Base-by-base conservation (phyloP, 805 yeast species). In the Kodamaea jinghongensis region DNA sequence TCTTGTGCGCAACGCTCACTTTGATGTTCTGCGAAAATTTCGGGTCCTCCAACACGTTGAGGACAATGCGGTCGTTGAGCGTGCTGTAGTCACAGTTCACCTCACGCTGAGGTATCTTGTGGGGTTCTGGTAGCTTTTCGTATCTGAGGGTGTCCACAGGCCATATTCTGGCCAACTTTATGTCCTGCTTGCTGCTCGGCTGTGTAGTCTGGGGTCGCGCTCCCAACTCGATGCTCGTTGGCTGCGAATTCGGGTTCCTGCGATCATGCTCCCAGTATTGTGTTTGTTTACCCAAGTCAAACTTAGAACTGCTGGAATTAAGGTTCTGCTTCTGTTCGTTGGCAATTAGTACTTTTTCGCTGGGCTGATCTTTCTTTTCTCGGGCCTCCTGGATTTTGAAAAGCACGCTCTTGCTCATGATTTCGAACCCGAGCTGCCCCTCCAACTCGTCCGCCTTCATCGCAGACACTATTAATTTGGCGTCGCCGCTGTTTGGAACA, bases 401-500 rank as follows among this genome's bases (percentile, higher is more conserved):
- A 27, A 47, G 38, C 12, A 47, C 31, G 12, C 44, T 31, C 41
- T 47, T 47, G 45, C 48, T 38, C 34, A 39, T 16, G 17, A 47
- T 42, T 36, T 39, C 45, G 33, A 47, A 47, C 13, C 46, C 50
- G 22, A 42, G 17, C 22, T 34, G 35, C 9, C 50, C 50, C 31
- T 47, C 50, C 39, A 36, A 31, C 33, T 42, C 48, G 28, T 44
- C 48, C 14, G 41, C 26, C 25, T 39, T 22, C 50, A 47, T 38
- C 25, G 44, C 37, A 7, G 46, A 35, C 17, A 42, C 17, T 3
- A 46, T 34, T 14, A 43, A 6, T 2, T 30, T 36, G 1, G 42
- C 27, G 17, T 41, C 41, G 8, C 25, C 12, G 9, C n/a, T 30
- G 12, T 29, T 17, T 4, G 25, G 13, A n/a, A 36, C 36, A n/a